Conservation (phyloP, 306 rosid genomes). For the Mimosa bimucronata region DNA sequence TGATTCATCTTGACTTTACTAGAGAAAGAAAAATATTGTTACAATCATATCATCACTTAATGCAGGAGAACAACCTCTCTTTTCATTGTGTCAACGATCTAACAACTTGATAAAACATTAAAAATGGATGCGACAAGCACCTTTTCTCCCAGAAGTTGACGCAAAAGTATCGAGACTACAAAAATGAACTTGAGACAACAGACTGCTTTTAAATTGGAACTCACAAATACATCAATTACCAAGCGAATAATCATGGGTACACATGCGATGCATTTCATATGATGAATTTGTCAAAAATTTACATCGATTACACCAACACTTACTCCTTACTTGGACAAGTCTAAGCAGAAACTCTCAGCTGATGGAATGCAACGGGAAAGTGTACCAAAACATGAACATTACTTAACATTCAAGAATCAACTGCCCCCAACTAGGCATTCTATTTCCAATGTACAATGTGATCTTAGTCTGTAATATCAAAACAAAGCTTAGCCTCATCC, state of each 20-base stretch:
- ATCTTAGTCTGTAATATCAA: slow-evolving; percentile 78
- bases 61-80: too few species aligned
- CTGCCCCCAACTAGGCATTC: slow-evolving; percentile 7
- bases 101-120: not conserved
- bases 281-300: not conserved
- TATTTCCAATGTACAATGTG: slow-evolving; percentile 13
- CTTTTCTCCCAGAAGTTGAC: not conserved
- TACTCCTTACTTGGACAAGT: slow-evolving; percentile 17
- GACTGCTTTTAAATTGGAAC: not conserved
- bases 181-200: not conserved
- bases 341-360: not conserved
- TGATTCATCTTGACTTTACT: not conserved
- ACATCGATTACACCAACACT: not conserved
- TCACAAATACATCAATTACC: not conserved
- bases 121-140: not conserved
- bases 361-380: not conserved
- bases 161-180: not conserved
- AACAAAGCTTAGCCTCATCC: slow-evolving; percentile 98
- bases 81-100: not conserved
- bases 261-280: not conserved
- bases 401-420: not conserved
- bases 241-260: not conserved
- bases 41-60: not conserved
- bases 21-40: not conserved
- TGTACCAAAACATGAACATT: slow-evolving; percentile 1